A percentile compares a stretch with the other conserved stretches of the same genome.
Evolutionary conservation across 495 filamentous ascomycete species (phyloP).

Genomic region (Emericellopsis terricola): DNA sequence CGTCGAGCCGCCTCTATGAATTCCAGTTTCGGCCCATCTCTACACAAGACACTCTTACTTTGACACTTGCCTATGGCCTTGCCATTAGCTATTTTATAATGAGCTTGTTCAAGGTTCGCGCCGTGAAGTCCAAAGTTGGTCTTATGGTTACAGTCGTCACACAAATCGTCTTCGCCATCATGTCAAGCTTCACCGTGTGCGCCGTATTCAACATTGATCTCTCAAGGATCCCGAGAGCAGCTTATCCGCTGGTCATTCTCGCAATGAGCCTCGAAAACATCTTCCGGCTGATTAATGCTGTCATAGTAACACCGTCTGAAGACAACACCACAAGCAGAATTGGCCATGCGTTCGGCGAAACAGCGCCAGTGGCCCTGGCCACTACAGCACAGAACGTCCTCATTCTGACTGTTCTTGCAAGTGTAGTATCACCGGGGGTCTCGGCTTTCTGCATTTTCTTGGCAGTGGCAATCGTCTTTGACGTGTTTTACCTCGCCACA

Average conservation of each 20-base stretch:
- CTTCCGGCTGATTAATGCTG: constrained; percentile 51
- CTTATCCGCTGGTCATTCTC: constrained; percentile 54
- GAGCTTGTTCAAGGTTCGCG: constrained; percentile 39
- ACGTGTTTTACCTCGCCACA: constrained; percentile 51
- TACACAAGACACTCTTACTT: constrained; percentile 33
- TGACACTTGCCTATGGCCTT: constrained; percentile 40
- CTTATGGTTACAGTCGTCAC: constrained; percentile 43
- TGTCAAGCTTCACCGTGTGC: constrained; percentile 45
- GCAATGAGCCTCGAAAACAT: constrained; percentile 57
- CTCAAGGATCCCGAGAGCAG: constrained; percentile 38
- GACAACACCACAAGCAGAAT: constrained; percentile 40
- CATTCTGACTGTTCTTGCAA: constrained; percentile 36
- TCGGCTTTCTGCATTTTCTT: constrained; percentile 52
- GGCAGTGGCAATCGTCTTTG: constrained; percentile 47
- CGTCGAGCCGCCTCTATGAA: constrained; percentile 42
- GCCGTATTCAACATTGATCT: constrained; percentile 42
- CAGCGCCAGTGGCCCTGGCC: constrained; percentile 44
- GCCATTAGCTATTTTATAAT: constrained; percentile 37
- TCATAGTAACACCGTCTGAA: constrained; percentile 44
- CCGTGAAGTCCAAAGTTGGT: constrained; percentile 49
- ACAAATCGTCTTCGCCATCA: constrained; percentile 49
- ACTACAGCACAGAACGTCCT: constrained; percentile 39
- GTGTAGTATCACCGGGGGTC: constrained; percentile 40
- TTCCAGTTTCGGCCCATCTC: constrained; percentile 55
- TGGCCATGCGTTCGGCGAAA: constrained; percentile 46